These are phyloP conservation scores for Rhinocladiella similis DNA, from an alignment of 2,329 filamentous ascomycete genomes.

Conservation along the genomic window DNA sequence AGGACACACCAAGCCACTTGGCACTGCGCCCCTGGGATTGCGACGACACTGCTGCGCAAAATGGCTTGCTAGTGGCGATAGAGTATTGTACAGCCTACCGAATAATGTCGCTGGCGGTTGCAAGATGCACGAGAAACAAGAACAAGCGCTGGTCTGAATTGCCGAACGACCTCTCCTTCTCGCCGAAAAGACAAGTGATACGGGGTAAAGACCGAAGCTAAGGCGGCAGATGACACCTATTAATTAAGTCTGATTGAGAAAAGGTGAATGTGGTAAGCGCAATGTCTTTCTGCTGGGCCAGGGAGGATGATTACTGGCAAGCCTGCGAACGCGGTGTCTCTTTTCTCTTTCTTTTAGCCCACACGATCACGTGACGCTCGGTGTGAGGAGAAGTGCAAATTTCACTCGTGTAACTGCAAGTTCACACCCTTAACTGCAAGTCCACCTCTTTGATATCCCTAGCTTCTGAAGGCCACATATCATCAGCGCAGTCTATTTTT, in stretches of 20 bases:
- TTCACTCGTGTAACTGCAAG: too few relatives aligned
- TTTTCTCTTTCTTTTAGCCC: not conserved
- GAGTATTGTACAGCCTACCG: not conserved
- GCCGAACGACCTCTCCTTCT: not conserved
- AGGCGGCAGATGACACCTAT: not conserved
- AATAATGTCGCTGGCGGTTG: not conserved
- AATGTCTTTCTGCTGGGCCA: not conserved
- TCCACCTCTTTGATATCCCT: conserved; percentile 1
- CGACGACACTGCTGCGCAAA: too few relatives aligned
- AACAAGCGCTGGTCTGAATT: conserved; percentile 4
- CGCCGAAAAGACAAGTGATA: conserved; percentile 1
- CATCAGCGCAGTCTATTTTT: conserved; percentile 4
- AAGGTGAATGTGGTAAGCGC: not conserved
- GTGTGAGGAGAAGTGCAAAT: not conserved
- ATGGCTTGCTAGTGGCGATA: too few relatives aligned
- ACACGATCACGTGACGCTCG: conserved; percentile 1
- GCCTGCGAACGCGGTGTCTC: too few relatives aligned
- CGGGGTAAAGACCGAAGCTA: not conserved
- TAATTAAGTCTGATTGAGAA: not conserved
- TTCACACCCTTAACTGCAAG: too few relatives aligned
- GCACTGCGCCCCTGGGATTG: not conserved
- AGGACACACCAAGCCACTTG: conserved; percentile 1
- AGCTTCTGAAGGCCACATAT: not conserved
- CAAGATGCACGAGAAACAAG: not conserved
- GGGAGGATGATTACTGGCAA: not conserved